Evolutionary conservation across 106 monocot species (phyloP).

Genomic region (Dactylorhiza incarnata): DNA sequence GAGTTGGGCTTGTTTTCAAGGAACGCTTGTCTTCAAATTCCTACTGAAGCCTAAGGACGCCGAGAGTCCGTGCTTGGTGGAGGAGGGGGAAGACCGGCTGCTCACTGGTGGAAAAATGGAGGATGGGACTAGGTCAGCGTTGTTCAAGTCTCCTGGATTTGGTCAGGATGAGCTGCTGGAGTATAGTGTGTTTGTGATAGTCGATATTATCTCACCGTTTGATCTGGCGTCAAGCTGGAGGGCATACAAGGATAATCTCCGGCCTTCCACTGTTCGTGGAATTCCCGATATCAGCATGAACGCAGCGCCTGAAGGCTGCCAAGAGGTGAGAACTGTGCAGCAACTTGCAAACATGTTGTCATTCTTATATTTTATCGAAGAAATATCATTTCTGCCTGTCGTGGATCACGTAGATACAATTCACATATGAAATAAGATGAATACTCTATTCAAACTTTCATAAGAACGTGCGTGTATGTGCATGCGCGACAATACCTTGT

Average conservation of each 20-base stretch:
- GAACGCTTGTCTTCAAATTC: conserved; percentile 82
- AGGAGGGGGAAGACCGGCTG: conserved; percentile 59
- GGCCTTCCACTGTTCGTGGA: conserved; percentile 72
- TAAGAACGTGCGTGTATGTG: too few species aligned
- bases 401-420: too few species aligned
- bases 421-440: too few species aligned
- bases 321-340: conserved; percentile 34
- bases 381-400: too few species aligned
- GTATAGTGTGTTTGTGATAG: conserved; percentile 46
- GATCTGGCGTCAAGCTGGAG: conserved; percentile 91
- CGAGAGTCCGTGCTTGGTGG: conserved; percentile 44
- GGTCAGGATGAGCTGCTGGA: conserved; percentile 31
- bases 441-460: too few species aligned
- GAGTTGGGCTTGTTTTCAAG: conserved; percentile 19
- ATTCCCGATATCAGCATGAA: conserved; percentile 67
- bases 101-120: conserved; percentile 50
- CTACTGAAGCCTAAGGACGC: conserved; percentile 57
- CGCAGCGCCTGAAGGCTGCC: conserved; percentile 16
- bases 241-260: conserved; percentile 63
- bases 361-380: neutral
- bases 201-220: conserved; percentile 64
- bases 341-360: neutral
- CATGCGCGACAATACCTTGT: too few species aligned
- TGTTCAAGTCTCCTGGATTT: conserved; percentile 24
- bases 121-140: conserved; percentile 33